phyloP scores from a whole-genome alignment of 441 rosid species.

The Brassica balearica region DNA sequence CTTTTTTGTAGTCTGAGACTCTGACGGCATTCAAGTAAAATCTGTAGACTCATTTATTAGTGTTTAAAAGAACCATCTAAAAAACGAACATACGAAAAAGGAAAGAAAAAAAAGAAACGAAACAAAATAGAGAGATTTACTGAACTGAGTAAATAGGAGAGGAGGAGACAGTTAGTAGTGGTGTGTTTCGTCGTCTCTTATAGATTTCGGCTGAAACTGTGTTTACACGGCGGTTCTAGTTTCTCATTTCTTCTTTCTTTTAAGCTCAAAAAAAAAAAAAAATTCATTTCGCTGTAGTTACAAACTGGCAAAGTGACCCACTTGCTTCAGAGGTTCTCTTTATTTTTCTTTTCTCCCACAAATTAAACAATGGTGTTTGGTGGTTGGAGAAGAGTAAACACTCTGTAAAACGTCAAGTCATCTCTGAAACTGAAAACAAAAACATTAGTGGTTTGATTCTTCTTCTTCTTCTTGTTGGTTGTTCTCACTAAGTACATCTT shows the following conservation, averaged over 20 bases:
- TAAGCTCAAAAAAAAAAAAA: background rate
- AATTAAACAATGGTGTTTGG: slow-evolving; percentile 32
- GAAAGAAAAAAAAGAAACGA: slow-evolving; percentile 21
- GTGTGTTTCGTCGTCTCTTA: slow-evolving; percentile 24
- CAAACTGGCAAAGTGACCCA: slow-evolving; percentile 47
- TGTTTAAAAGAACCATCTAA: slow-evolving; percentile 29
- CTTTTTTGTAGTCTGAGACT: background rate
- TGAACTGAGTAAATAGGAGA: slow-evolving; percentile 32
- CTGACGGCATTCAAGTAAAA: background rate
- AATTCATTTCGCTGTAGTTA: slow-evolving; percentile 32
- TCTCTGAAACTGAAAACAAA: slow-evolving; percentile 17
- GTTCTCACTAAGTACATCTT: slow-evolving; percentile 19
- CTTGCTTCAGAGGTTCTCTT: slow-evolving; percentile 31
- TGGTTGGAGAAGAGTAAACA: slow-evolving; percentile 29
- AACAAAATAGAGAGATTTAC: slow-evolving; percentile 17
- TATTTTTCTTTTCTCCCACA: slow-evolving; percentile 24
- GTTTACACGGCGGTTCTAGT: slow-evolving; percentile 30
- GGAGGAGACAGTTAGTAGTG: slow-evolving; percentile 20
- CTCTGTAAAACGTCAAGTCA: slow-evolving; percentile 33
- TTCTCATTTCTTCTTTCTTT: slow-evolving; percentile 17
- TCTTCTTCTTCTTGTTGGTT: slow-evolving; percentile 30
- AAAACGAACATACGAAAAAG: slow-evolving; percentile 43
- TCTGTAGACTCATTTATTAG: slow-evolving; percentile 10
- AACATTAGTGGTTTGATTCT: slow-evolving; percentile 31
- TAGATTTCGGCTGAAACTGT: slow-evolving; percentile 38